Conservation (phyloP, 2,329 filamentous ascomycete genomes). For the Cladosporium sp. region DNA sequence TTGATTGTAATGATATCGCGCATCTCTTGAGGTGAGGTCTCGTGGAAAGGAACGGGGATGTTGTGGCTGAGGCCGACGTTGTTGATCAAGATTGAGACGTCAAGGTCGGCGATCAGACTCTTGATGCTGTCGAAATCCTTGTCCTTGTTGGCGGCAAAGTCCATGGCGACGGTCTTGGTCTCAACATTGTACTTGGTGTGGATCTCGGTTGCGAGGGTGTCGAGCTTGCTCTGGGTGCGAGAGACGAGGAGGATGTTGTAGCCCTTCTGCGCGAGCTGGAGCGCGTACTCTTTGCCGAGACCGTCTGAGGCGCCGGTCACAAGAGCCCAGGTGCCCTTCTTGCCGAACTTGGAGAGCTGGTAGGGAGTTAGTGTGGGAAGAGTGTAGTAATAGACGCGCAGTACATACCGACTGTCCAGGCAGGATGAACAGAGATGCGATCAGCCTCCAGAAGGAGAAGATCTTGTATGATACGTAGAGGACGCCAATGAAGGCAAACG, state of each 20-base stretch:
- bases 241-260: slow-evolving; percentile 96
- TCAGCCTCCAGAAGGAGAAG: slow-evolving; percentile 48
- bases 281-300: slow-evolving; percentile 92
- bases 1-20: slow-evolving; percentile 93
- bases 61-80: slow-evolving; percentile 94
- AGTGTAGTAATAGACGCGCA: not conserved
- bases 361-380: not conserved
- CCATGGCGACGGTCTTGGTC: slow-evolving; percentile 83
- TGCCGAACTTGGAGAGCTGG: slow-evolving; percentile 85
- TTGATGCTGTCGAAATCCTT: slow-evolving; percentile 76
- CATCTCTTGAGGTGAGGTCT: slow-evolving; percentile 78
- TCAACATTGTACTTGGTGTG: slow-evolving; percentile 68
- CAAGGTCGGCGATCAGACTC: slow-evolving; percentile 62
- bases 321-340: slow-evolving; percentile 89
- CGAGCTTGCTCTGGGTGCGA: slow-evolving; percentile 89
- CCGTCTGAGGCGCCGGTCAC: slow-evolving; percentile 95
- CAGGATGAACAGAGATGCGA: slow-evolving; percentile 51
- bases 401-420: slow-evolving; percentile 48
- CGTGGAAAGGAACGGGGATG: slow-evolving; percentile 85
- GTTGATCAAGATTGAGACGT: slow-evolving; percentile 88
- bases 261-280: slow-evolving; percentile 84
- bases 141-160: slow-evolving; percentile 79
- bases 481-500: slow-evolving; percentile 40
- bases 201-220: slow-evolving; percentile 73
- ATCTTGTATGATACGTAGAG: slow-evolving; percentile 42